Evolutionary conservation across 495 filamentous ascomycete genomes (phyloP).

Genomic region (Extremus antarcticus): DNA sequence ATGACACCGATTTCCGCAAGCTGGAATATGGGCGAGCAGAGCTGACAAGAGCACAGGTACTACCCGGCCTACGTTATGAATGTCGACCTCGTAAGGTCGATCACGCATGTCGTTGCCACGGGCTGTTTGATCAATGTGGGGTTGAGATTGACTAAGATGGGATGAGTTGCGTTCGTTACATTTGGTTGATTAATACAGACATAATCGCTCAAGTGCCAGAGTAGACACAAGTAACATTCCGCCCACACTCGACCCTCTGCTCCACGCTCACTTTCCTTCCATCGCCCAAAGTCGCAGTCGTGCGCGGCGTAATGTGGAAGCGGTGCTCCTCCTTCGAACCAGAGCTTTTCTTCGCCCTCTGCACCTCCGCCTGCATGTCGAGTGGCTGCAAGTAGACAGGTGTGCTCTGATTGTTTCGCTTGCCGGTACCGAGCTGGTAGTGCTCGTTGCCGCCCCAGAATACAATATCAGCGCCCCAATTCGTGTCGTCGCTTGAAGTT

Average conservation of each 20-base stretch:
- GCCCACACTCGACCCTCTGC: constrained; percentile 81
- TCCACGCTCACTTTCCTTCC: constrained; percentile 62
- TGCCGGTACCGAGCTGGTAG: constrained; percentile 87
- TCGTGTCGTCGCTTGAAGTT: constrained; percentile 48
- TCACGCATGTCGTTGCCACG: no score
- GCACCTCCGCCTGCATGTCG: constrained; percentile 40
- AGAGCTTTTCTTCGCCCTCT: constrained; percentile 30
- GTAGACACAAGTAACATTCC: constrained; percentile 75
- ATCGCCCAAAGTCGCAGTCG: constrained; percentile 51
- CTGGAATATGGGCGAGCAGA: no score
- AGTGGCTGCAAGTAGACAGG: constrained; percentile 73
- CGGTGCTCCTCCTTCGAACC: constrained; percentile 52
- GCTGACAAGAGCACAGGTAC: no score
- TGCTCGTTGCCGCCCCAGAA: constrained; percentile 94
- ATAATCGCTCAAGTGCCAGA: constrained; percentile 20
- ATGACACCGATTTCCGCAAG: no score
- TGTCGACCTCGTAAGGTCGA: no score
- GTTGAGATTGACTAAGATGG: no score
- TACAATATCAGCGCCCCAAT: constrained; percentile 75
- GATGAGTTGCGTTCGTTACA: no score
- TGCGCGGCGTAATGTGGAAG: constrained; percentile 74
- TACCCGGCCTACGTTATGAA: no score
- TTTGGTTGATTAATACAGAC: no score
- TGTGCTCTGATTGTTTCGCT: constrained; percentile 60
- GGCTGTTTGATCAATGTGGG: no score